Evolutionary conservation across 2,329 filamentous ascomycete species (phyloP), one percentile per base, ranked within the genome.

Genomic region (Diaporthe australafricana): DNA sequence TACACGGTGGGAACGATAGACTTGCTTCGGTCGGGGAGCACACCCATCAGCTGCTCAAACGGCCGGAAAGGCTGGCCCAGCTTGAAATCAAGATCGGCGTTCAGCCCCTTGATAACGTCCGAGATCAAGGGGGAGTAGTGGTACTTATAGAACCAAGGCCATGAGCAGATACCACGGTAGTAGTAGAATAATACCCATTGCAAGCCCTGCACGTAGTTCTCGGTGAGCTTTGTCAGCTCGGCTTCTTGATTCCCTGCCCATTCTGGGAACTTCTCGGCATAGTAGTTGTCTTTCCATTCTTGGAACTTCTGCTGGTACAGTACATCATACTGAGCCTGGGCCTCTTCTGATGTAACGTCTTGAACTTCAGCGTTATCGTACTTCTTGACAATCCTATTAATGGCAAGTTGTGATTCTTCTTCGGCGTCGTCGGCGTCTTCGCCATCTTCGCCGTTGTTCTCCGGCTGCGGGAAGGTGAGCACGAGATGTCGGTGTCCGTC

Each of bases 131-230:
- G 96, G 12, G 97, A 93, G 82, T 99, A 99, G 83, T 99, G 97
- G 82, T 98, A 99, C 73, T 88, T 87, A 82, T 98, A 99, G 84
- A 94, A 99, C 96, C 96, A 99, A 17, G 96, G 95, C 96, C 96
- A 99, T 16, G 96, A 98, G 20, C 94, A 96, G 73, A 99, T 96
- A 74, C 96, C 96, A 68, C 92, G 92, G 84, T 99, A 99, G 83
- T 99, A 99, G 85, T 99, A 99, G 82, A 93, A 98, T 63, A 99
- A 86, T 53, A 99, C 96, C 97, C 96, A 99, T 81, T 99, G 96
- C 73, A 99, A 85, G 73, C 96, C 96, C 83, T 99, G 94, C 8
- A 99, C 95, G 78, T 99, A 99, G 83, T 98, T 99, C 82, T 98
- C 95, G 32, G 94, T 93, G 73, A 99, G 86, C 75, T 93, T 92